Evolutionary conservation across 2,329 filamentous ascomycete species (phyloP).

Genomic region (Colletotrichum endophyticum): DNA sequence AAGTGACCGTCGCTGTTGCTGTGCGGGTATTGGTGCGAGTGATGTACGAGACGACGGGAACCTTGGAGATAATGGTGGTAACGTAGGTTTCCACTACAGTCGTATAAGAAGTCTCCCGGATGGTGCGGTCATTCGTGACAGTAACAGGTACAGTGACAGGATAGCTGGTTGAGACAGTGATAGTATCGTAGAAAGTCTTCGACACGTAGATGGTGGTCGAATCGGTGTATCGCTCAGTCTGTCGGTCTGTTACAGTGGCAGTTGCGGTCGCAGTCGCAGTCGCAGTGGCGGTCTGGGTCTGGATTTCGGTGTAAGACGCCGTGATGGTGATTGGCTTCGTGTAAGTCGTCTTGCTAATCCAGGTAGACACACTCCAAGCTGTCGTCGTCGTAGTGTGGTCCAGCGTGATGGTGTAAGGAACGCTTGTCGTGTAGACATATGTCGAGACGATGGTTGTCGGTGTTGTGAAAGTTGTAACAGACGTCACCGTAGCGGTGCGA

Average conservation of each 20-base stretch:
- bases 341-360: not conserved
- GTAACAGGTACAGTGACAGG: slow-evolving; percentile 22
- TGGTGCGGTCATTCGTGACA: slow-evolving; percentile 9
- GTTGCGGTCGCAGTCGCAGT: too few species aligned
- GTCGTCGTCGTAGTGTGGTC: slow-evolving; percentile 15
- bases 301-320: slow-evolving; percentile 17
- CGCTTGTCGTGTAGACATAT: slow-evolving; percentile 16
- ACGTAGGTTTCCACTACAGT: not conserved
- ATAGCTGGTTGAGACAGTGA: slow-evolving; percentile 20
- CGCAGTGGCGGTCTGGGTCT: slow-evolving; percentile 9
- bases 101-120: slow-evolving; percentile 3
- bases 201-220: slow-evolving; percentile 10
- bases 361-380: slow-evolving; percentile 3
- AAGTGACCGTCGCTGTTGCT: not conserved
- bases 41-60: not conserved
- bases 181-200: slow-evolving; percentile 15
- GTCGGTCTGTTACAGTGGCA: slow-evolving; percentile 5
- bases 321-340: slow-evolving; percentile 9
- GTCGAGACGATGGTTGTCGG: slow-evolving; percentile 18
- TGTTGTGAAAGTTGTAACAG: not conserved
- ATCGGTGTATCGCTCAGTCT: slow-evolving; percentile 5
- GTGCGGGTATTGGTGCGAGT: not conserved
- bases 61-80: not conserved
- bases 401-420: slow-evolving; percentile 14
- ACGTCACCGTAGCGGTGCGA: slow-evolving; percentile 6